Evolutionary conservation across 2,329 filamentous ascomycete genomes (phyloP), one percentile per base, ranked within the genome.

Genomic region (Truncatella angustata): DNA sequence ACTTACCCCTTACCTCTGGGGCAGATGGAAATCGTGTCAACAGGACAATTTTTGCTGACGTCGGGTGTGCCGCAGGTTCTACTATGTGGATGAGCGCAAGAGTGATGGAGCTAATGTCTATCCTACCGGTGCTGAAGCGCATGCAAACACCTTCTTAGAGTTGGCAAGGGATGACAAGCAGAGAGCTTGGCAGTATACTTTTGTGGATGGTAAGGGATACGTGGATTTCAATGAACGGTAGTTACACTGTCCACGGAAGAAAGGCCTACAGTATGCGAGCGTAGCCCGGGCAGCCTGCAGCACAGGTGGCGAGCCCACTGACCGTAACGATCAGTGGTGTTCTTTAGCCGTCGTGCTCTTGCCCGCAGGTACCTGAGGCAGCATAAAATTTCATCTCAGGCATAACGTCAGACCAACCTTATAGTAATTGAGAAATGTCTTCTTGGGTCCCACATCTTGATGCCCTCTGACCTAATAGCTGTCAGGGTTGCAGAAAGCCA

Each of bases 31-130:
- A n/a, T n/a, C 12, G 6, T 21, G 21, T 30, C 11, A 28, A 3
- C 12, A 6, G 14, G 4, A 10, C 14, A 24, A 24, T 16, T 3
- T 10, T 10, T 16, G 7, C n/a, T n/a, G n/a, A n/a, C n/a, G n/a
- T 32, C 28, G 28, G 2, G 6, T 16, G n/a, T n/a, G n/a, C n/a
- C n/a, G n/a, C 32, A 60, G 59, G 10, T 61, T 61, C 39, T 61
- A 61, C 34, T 60, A 60, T 21, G 48, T 40, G 18, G 59, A 61
- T 34, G 39, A 60, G 37, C 56, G 58, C 12, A 50, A 50, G 14
- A 50, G 42, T 16, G 49, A 56, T 45, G 58, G 59, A 35, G 20
- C 18, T 12, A 46, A 37, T 11, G 55, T 56, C 9, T 36, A 46
- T 7, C 23, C 11, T 16, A 28, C 55, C 10, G 54, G 46, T n/a